Evolutionary conservation across 768 basidiomycete genomes (phyloP).

Genomic region (Phanerochaete carnosa): DNA sequence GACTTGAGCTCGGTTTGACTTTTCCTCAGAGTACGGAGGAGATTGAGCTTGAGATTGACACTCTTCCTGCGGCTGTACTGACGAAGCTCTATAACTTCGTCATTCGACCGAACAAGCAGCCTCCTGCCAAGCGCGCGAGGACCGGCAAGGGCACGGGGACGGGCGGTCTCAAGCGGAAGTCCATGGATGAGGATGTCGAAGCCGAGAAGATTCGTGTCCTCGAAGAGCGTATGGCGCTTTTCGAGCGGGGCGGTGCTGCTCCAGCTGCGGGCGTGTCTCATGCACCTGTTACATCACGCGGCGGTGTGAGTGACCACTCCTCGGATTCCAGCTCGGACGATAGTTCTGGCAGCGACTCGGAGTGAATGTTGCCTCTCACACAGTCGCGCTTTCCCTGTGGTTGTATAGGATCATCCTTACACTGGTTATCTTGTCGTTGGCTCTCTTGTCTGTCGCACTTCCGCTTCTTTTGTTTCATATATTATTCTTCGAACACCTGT

Average conservation of each 20-base stretch:
- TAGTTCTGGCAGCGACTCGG: slow-evolving; percentile 82
- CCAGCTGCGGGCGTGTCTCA: slow-evolving; percentile 14
- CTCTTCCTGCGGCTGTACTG: slow-evolving; percentile 80
- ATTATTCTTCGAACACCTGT: slow-evolving; percentile 7
- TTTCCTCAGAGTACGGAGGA: slow-evolving; percentile 85
- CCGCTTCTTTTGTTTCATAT: slow-evolving; percentile 1
- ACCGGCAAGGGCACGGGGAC: slow-evolving; percentile 81
- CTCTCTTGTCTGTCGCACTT: background rate
- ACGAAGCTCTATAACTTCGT: slow-evolving; percentile 96
- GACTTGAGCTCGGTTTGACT: background rate
- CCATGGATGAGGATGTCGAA: slow-evolving; percentile 96
- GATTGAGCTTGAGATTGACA: slow-evolving; percentile 97
- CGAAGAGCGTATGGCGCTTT: slow-evolving; percentile 83
- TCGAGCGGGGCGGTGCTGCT: slow-evolving; percentile 51
- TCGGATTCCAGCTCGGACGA: slow-evolving; percentile 81
- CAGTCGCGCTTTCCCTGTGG: slow-evolving; percentile 1
- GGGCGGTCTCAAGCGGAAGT: slow-evolving; percentile 89
- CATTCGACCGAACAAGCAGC: slow-evolving; percentile 68
- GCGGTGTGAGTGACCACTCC: slow-evolving; percentile 66
- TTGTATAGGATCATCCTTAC: background rate
- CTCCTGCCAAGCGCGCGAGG: slow-evolving; percentile 54
- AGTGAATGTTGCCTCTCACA: slow-evolving; percentile 39
- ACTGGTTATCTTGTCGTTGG: background rate
- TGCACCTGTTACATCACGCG: slow-evolving; percentile 35
- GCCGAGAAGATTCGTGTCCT: slow-evolving; percentile 91